Evolutionary conservation across 306 rosid species (phyloP).

Genomic region (Chamaecrista fasciculata): DNA sequence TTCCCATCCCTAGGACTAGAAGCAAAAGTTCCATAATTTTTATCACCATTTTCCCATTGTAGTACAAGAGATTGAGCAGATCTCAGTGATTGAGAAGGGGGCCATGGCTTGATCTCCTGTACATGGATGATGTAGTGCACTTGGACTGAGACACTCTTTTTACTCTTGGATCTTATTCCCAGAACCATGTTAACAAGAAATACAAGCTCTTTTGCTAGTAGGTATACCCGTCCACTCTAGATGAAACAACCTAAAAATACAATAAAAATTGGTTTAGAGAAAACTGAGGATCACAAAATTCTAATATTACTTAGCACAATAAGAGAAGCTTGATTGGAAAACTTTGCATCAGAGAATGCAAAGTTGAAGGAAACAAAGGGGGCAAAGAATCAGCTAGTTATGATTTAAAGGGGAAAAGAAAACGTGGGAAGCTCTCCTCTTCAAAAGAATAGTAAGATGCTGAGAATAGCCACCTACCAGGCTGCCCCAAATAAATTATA

Average conservation of each 20-base stretch:
- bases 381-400: not conserved
- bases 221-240: constrained; percentile 22
- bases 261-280: constrained; percentile 10
- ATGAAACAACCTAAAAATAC: constrained; percentile 39
- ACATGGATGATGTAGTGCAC: constrained; percentile 59
- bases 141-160: constrained; percentile 49
- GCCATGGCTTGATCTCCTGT: constrained; percentile 82
- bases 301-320: not conserved
- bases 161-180: constrained; percentile 68
- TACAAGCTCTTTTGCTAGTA: constrained; percentile 23
- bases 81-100: constrained; percentile 52
- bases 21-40: constrained; percentile 44
- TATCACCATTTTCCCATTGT: constrained; percentile 75
- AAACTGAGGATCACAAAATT: constrained; percentile 22
- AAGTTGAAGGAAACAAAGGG: not conserved
- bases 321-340: constrained; percentile 12
- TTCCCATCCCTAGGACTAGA: constrained; percentile 40
- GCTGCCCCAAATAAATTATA: not conserved
- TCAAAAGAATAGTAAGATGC: not conserved
- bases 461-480: constrained; percentile 16
- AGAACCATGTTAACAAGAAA: constrained; percentile 57
- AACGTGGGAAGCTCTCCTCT: constrained; percentile 31
- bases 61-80: constrained; percentile 55
- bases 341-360: not conserved
- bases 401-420: constrained; percentile 19